Evolutionary conservation across 805 yeast species (phyloP).

Genomic region (Myxozyma mucilagina): DNA sequence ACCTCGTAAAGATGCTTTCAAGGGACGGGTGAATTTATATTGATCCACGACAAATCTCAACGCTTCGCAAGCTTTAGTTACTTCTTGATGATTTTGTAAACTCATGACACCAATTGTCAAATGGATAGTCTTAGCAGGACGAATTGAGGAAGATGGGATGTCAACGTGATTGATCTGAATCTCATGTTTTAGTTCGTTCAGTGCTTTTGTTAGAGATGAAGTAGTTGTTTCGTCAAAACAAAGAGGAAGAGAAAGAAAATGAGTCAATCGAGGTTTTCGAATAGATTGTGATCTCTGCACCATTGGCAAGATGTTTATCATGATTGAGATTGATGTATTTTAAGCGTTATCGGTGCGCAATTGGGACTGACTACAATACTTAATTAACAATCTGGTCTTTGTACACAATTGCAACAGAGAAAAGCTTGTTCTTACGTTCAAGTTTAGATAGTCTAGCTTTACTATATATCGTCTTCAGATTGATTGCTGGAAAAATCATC

Average conservation of each 20-base stretch:
- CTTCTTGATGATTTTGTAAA: background rate
- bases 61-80: constrained; percentile 5
- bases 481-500: background rate
- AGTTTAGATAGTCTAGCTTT: no score
- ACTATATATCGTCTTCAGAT: background rate
- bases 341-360: background rate
- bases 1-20: constrained; percentile 15
- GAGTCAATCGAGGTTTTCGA: constrained; percentile 13
- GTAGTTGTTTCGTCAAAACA: constrained; percentile 5
- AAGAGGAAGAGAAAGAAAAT: constrained; percentile 19
- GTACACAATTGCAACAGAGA: no score
- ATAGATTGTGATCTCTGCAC: background rate
- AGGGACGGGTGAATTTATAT: background rate
- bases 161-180: background rate
- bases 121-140: constrained; percentile 16
- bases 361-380: background rate
- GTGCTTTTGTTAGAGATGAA: background rate
- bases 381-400: no score
- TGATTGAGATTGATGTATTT: background rate
- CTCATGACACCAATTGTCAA: constrained; percentile 26
- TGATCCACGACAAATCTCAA: background rate
- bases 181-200: background rate
- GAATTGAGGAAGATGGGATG: constrained; percentile 13
- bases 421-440: no score
- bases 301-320: background rate